Base-by-base conservation (phyloP, 306 rosid genomes). In the Oxytropis ochrocephala region DNA sequence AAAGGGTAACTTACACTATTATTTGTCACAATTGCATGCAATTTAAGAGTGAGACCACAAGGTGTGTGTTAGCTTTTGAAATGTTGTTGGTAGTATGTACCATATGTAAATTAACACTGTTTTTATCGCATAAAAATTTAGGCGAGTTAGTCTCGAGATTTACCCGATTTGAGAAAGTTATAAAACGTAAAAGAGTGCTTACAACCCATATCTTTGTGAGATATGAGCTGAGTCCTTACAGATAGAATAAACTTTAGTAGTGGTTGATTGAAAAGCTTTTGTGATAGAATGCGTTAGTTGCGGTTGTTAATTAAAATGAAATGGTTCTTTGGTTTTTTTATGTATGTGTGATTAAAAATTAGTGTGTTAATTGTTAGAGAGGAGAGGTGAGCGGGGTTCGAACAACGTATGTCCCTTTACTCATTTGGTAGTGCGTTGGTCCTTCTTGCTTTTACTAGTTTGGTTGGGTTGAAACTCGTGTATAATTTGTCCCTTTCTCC, bases 21-120 rank as follows among this genome's bases (percentile, higher is more conserved):
- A 61, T 61, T 47, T 12, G 50, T 72, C 21, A 72, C 19, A 50
- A 21, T 27, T 48, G 19, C 21, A 36, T 49, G n/a, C 46, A 62
- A 38, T 39, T 73, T 11, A 50, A 73, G 63, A 73, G 63, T 14
- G 21, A 62, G 29, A 51, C 62, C 52, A 51, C 63, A 42, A 72
- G 16, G 36, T 70, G 16, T 18, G 11, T 14, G 5, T 33, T 58
- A 33, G 57, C 13, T 13, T 44, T 19, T 30, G 21, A 19, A 57
- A 24, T 42, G 43, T 49, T 7, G 54, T 17, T 16, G 54, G 54
- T 49, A 13, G 8, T 47, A 41, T 39, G 29, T 24, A 24, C 29
- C 29, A 24, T 41, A n/a, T 41, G 47, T 11, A 41, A 41, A 41
- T 41, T 41, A 41, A 41, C 35, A 24, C 0, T 24, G 1, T 2